Evolutionary conservation across 345 rosid species (phyloP).

Genomic region (Citropsis articulata): DNA sequence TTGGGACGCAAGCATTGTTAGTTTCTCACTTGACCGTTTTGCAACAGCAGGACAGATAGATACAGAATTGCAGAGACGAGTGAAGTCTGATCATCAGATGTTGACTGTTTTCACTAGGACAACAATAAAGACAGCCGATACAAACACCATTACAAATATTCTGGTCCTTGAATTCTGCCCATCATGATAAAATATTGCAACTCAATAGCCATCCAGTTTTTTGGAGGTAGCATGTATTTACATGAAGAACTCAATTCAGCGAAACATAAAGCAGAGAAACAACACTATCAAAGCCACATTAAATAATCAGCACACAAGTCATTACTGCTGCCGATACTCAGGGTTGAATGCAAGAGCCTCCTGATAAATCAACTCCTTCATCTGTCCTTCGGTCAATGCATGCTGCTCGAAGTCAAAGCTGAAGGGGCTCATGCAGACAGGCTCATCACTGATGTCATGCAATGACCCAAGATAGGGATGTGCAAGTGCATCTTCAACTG

Average conservation of each 20-base stretch:
- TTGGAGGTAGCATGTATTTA: slow-evolving; percentile 38
- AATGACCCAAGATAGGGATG: slow-evolving; percentile 70
- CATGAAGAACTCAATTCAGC: slow-evolving; percentile 25
- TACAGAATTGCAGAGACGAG: background rate
- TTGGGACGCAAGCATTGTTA: background rate
- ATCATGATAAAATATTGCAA: slow-evolving; percentile 20
- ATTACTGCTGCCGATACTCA: slow-evolving; percentile 44
- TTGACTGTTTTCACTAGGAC: background rate
- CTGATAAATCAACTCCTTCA: slow-evolving; percentile 76
- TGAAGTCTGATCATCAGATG: background rate
- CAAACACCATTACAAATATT: slow-evolving; percentile 33
- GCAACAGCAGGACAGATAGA: no score
- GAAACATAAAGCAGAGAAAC: slow-evolving; percentile 15
- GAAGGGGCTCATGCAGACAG: slow-evolving; percentile 69
- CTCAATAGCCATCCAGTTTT: slow-evolving; percentile 33
- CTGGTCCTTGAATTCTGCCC: slow-evolving; percentile 27
- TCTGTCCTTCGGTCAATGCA: slow-evolving; percentile 64
- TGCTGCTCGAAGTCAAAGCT: slow-evolving; percentile 71
- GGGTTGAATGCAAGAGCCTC: slow-evolving; percentile 90
- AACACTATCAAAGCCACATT: slow-evolving; percentile 18
- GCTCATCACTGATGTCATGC: slow-evolving; percentile 72
- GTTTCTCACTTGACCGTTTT: no score
- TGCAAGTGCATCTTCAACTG: slow-evolving; percentile 83
- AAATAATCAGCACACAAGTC: slow-evolving; percentile 1
- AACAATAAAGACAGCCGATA: slow-evolving; percentile 13